Evolutionary conservation across 139 green algal species (phyloP).

Genomic region (Chlorella ohadii): DNA sequence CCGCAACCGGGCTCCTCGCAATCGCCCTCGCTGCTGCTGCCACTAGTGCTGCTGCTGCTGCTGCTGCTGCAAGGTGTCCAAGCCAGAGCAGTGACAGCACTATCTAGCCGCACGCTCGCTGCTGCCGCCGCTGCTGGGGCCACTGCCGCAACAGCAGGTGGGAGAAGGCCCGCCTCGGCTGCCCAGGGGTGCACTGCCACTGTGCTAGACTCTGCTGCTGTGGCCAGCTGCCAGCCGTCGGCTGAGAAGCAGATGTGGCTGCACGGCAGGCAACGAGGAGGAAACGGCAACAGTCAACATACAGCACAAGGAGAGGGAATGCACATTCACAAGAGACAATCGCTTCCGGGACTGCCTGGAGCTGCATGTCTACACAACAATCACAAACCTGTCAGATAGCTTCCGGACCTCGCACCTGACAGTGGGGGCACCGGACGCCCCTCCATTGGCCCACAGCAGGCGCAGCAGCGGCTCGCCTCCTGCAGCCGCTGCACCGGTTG

Average conservation of each 20-base stretch:
- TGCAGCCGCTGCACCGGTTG: background rate
- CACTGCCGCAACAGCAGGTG: background rate
- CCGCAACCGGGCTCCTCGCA: background rate
- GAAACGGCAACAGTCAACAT: no score
- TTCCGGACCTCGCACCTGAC: background rate
- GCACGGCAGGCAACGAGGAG: no score
- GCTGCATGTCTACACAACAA: background rate
- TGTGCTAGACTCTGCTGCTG: background rate
- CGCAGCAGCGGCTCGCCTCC: background rate
- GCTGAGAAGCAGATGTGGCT: slow-evolving; percentile 22
- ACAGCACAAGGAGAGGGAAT: no score
- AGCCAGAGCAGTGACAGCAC: background rate
- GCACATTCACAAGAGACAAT: no score
- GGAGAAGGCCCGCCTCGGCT: background rate
- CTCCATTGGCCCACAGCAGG: background rate
- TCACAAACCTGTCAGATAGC: background rate
- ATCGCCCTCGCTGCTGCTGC: background rate
- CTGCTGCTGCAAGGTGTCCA: background rate
- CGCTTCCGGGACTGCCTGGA: no score
- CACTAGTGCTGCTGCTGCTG: background rate
- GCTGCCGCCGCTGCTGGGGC: no score
- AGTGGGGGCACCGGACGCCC: background rate
- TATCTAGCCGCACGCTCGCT: slow-evolving; percentile 3
- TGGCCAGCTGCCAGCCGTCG: background rate
- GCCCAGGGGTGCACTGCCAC: slow-evolving; percentile 14